Base-by-base conservation (phyloP, 1,284 basidiomycete genomes). In the Filobasidium uniguttulatum region DNA sequence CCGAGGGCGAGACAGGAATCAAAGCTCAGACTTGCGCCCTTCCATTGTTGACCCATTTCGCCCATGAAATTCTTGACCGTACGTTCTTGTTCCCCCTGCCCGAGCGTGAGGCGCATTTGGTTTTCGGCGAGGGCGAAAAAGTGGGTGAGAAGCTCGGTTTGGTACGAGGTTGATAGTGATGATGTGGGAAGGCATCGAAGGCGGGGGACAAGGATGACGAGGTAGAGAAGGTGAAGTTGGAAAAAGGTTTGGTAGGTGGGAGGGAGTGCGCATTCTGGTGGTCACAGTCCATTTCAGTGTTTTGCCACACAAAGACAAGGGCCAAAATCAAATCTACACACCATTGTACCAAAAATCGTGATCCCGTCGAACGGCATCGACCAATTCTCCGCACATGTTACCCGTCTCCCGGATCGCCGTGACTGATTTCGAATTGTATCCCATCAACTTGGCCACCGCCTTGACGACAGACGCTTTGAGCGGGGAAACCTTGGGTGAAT, bases 221-320 rank as follows among this genome's bases (percentile, higher is more conserved):
- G 74, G 68, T 98, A 91, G 34, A 97, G 75, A 56, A 93, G 89
- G 38, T 89, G 90, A 48, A 97, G 74, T 25, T 88, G 88, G 72
- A 97, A 97, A 86, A 91, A 98, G 5, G 90, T 87, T 65, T 97
- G 91, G 67, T 96, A 96, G 0, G 93, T 96, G 6, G 83, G 82
- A 2, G 93, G 91, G 12, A 98, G 74, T 45, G 76, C 74, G 62
- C 88, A 96, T 57, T 82, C 91, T 90, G 57, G 3, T 6, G 14
- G 35, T 20, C 9, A 17, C 5, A 8, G n/a, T 17, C 5, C 31
- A 37, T 14, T 19, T 48, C 46, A 43, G 41, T 26, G 25, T 38
- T 20, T n/a, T 22, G 3, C 14, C 14, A 7, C 8, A 20, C 10
- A 10, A 23, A n/a, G 1, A 22, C 10, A 10, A 12, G 10, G n/a